A percentile compares a stretch with the other conserved stretches of the same genome.
phyloP scores from a whole-genome alignment of 2,329 filamentous ascomycete genomes.

The Myrmaecium sp. region DNA sequence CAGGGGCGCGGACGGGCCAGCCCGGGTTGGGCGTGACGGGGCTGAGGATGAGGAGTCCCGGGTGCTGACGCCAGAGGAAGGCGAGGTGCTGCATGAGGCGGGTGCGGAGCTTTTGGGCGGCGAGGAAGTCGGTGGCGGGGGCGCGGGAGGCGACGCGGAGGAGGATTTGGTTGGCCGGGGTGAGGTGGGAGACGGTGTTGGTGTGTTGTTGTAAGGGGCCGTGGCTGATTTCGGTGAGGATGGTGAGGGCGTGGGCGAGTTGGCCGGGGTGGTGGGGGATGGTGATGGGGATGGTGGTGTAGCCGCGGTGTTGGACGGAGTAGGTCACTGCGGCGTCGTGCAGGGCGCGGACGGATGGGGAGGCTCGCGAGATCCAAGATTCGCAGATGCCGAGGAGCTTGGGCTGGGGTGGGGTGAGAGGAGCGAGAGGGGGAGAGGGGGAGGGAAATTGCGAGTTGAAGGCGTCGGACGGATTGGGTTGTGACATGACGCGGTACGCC shows the following conservation, averaged over 20 bases:
- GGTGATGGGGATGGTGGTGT: constrained; percentile 40
- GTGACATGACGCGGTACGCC: constrained; percentile 66
- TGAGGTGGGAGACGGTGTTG: constrained; percentile 41
- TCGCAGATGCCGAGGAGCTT: constrained; percentile 55
- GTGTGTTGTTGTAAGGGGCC: too few relatives aligned
- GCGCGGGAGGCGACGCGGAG: constrained; percentile 48
- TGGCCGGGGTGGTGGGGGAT: constrained; percentile 58
- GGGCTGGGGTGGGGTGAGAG: constrained; percentile 17
- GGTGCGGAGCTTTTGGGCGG: constrained; percentile 55
- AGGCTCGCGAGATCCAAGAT: constrained; percentile 53
- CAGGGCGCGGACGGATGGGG: constrained; percentile 41
- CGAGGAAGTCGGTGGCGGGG: constrained; percentile 51
- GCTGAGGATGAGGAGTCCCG: constrained; percentile 61
- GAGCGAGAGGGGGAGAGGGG: constrained; percentile 17
- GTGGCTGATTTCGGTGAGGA: constrained; percentile 52
- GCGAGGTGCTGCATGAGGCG: constrained; percentile 67
- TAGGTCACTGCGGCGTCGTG: constrained; percentile 47
- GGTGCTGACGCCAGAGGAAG: constrained; percentile 50
- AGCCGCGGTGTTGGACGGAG: constrained; percentile 35
- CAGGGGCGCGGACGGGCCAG: constrained; percentile 49
- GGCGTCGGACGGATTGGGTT: constrained; percentile 45
- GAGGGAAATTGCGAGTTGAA: constrained; percentile 52
- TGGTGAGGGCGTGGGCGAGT: constrained; percentile 59
- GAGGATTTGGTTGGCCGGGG: constrained; percentile 52
- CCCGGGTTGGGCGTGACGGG: constrained; percentile 63